Conservation (phyloP, 2,329 filamentous ascomycete genomes). For the Biscogniauxia marginata region DNA sequence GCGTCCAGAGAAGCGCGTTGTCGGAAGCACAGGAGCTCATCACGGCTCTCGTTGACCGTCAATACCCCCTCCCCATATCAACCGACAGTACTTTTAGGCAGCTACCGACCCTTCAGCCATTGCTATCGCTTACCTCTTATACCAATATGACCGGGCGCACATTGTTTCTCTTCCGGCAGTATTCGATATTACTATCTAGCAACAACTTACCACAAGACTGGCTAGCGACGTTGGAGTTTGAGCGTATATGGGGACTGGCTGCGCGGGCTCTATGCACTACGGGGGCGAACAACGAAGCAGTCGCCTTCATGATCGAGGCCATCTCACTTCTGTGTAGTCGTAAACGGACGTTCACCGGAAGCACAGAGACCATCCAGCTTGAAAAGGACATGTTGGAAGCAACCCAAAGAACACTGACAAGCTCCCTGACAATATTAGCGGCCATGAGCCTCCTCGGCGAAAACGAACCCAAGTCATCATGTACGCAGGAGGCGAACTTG, state of each 20-base stretch:
- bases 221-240: slow-evolving; percentile 43
- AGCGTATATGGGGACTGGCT: slow-evolving; percentile 40
- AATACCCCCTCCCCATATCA: slow-evolving; percentile 37
- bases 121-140: slow-evolving; percentile 37
- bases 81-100: slow-evolving; percentile 32
- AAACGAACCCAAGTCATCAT: slow-evolving; percentile 16
- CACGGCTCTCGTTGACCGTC: slow-evolving; percentile 32
- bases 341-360: slow-evolving; percentile 11
- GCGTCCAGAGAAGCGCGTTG: slow-evolving; percentile 34
- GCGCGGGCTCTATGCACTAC: slow-evolving; percentile 36
- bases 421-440: slow-evolving; percentile 40
- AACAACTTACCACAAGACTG: slow-evolving; percentile 40
- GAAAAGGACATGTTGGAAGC: slow-evolving; percentile 23
- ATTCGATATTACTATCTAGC: slow-evolving; percentile 36
- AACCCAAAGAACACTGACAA: slow-evolving; percentile 39
- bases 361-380: slow-evolving; percentile 8
- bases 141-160: slow-evolving; percentile 29
- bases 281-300: slow-evolving; percentile 32
- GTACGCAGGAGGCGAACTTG: slow-evolving; percentile 13
- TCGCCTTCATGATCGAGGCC: slow-evolving; percentile 36
- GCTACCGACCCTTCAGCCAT: slow-evolving; percentile 26
- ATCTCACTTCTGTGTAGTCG: slow-evolving; percentile 34
- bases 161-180: slow-evolving; percentile 37
- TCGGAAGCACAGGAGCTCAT: slow-evolving; percentile 44
- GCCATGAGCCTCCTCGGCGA: slow-evolving; percentile 30